These are phyloP conservation scores for Tolypocladium nubicola DNA, from an alignment of 2,329 filamentous ascomycete genomes.

Conservation along the genomic window DNA sequence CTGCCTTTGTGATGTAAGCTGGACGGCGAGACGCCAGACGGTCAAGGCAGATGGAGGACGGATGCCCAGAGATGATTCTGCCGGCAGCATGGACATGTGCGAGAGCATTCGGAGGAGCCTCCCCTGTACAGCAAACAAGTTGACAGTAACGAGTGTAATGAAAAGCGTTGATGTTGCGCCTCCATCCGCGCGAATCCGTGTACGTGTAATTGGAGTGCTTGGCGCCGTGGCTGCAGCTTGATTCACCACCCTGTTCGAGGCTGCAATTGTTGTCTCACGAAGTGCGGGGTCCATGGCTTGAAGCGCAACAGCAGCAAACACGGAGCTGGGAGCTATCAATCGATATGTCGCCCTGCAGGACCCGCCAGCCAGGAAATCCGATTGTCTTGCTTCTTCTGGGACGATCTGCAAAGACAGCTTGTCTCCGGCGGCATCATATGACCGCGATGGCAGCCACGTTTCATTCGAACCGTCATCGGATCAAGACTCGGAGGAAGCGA, in stretches of 20 bases:
- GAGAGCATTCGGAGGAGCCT: not conserved
- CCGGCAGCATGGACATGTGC: not conserved
- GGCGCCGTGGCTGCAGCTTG: not conserved
- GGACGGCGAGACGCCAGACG: not conserved
- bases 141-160: not conserved
- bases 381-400: not conserved
- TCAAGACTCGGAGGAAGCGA: not conserved
- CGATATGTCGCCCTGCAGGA: not conserved
- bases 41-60: not conserved
- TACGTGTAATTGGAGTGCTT: not conserved
- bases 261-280: not conserved
- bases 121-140: not conserved
- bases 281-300: not conserved
- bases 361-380: not conserved
- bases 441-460: not conserved
- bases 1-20: not conserved
- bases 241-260: not conserved
- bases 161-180: not conserved
- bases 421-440: not conserved
- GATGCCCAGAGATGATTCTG: not conserved
- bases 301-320: not conserved
- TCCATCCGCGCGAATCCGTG: no score
- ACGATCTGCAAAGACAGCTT: not conserved
- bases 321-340: not conserved
- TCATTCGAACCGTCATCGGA: not conserved